These are phyloP conservation scores for Yarrowia keelungensis DNA, from an alignment of 805 yeast genomes.

Conservation along the genomic window DNA sequence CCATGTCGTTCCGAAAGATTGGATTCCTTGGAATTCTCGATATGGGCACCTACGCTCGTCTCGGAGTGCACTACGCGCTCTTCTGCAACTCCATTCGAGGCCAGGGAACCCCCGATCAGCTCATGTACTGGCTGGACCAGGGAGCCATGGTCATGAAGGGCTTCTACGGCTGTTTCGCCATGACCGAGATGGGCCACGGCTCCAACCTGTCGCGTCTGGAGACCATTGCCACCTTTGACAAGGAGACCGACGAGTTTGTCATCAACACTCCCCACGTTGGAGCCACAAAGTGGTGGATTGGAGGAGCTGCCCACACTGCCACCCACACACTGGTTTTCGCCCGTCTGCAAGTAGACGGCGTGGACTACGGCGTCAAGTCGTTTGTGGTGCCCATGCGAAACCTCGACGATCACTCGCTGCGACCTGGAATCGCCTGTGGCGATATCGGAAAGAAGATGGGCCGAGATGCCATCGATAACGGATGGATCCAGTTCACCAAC, in stretches of 20 bases:
- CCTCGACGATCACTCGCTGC: constrained; percentile 64
- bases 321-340: constrained; percentile 86
- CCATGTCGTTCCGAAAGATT: constrained; percentile 44
- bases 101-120: constrained; percentile 85
- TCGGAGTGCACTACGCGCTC: constrained; percentile 87
- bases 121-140: constrained; percentile 80
- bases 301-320: constrained; percentile 96
- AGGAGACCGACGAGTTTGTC: constrained; percentile 66
- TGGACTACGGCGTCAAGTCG: constrained; percentile 90
- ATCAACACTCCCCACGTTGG: constrained; percentile 88
- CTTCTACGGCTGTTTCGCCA: constrained; percentile 83
- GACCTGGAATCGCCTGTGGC: constrained; percentile 84
- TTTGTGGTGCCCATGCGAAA: constrained; percentile 92
- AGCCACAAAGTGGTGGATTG: constrained; percentile 99
- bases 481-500: constrained; percentile 91
- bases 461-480: constrained; percentile 93
- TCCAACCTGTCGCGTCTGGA: constrained; percentile 92
- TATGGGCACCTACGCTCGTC: constrained; percentile 79
- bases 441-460: constrained; percentile 97
- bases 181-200: constrained; percentile 94
- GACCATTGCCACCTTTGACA: constrained; percentile 84
- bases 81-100: constrained; percentile 83
- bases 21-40: constrained; percentile 56
- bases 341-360: constrained; percentile 76
- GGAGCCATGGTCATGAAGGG: constrained; percentile 51